These are phyloP conservation scores for Isochrysis galbana DNA, from an alignment of 78 protist genomes.

Conservation along the genomic window DNA sequence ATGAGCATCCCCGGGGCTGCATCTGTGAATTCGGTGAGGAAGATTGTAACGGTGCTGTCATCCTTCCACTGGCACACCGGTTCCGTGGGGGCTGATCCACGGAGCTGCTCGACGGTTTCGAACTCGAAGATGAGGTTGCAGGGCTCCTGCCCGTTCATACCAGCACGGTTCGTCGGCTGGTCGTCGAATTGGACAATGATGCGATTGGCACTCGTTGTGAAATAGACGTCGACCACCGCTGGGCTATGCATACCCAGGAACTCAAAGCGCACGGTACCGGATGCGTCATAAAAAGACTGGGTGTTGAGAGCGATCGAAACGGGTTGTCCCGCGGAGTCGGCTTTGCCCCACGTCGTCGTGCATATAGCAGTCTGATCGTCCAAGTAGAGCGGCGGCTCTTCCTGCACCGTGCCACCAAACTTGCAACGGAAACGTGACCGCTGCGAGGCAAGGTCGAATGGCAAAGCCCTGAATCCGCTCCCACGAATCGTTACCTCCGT, in stretches of 20 bases:
- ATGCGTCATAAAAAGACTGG: background rate
- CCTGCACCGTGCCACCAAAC: background rate
- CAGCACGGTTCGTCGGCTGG: constrained; percentile 7
- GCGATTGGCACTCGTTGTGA: background rate
- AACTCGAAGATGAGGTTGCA: background rate
- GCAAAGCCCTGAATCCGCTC: too few species aligned
- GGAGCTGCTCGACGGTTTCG: background rate
- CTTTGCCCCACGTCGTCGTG: background rate
- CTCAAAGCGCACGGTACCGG: background rate
- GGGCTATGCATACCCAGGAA: background rate
- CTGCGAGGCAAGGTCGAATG: too few species aligned
- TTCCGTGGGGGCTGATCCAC: background rate
- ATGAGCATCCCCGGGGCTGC: background rate
- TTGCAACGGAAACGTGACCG: background rate
- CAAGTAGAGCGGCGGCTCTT: background rate
- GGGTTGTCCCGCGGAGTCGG: background rate
- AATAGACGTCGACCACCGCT: background rate
- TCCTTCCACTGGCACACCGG: background rate
- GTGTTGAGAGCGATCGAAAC: background rate
- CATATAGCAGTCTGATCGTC: background rate
- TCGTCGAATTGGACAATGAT: background rate
- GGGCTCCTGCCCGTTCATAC: background rate
- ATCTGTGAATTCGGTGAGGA: background rate
- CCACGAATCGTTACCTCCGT: too few species aligned
- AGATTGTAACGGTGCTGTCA: background rate